Base-by-base conservation (phyloP, 139 green algal genomes). In the Coelastrella sp. region DNA sequence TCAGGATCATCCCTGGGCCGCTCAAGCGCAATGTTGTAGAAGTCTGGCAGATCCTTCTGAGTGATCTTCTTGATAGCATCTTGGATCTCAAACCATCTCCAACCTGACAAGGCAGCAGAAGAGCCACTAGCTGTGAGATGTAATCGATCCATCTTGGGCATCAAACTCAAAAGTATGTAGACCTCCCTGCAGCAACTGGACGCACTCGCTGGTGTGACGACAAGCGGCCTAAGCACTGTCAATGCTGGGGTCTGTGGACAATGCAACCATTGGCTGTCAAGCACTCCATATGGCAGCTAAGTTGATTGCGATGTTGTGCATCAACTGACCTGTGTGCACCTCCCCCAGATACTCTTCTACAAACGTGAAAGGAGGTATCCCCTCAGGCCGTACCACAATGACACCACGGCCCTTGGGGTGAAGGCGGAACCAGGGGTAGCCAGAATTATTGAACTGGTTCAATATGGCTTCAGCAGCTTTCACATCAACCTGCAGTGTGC, bases 1-100 rank as follows among this genome's bases (percentile, higher is more conserved):
- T 89, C 86, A 4, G 91, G 89, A 50, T 94, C 91, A 87, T 95
- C 90, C 43, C 78, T 88, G 0, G 95, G 94, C 48, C 95, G 86
- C 89, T 98, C 95, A 76, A 98, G 89, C 34, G 90, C 88, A 77
- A 98, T 98, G 92, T 98, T 98, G 88, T 98, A 99, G 77, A 99
- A 99, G 88, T 98, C 95, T 13, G 95, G 94, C 68, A 98, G 89
- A 77, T 96, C 93, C 60, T 96, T 88, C 37, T 81, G 25, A 1
- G 81, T 89, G 41, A 89, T 62, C 68, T 90, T 90, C 76, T 89
- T 88, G 57, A 92, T 88, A 45, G 89, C 89, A 41, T 92, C 89
- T 81, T 98, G 94, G 66, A 98, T 94, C 89, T 99, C 96, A 81
- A 97, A 98, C 96, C 96, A 99, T 38, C 96, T 89, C 94, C 93